These are phyloP conservation scores for Arctium lappa DNA, from an alignment of 129 eudicot genomes.

Conservation along the genomic window DNA sequence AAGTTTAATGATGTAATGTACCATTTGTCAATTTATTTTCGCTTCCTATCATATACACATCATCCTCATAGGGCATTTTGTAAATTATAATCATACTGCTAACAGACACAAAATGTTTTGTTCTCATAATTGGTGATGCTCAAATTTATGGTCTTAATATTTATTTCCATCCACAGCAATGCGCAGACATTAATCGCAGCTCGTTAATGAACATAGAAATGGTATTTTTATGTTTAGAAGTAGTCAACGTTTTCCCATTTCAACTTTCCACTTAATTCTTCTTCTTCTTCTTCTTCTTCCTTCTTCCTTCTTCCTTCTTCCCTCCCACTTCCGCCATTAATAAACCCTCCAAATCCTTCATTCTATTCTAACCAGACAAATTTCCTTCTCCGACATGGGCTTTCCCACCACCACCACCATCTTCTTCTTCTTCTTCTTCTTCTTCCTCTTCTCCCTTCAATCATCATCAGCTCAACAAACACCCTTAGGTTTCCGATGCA, in stretches of 20 bases:
- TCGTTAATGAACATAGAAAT: too few relatives aligned
- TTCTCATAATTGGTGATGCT: too few relatives aligned
- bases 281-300: not conserved
- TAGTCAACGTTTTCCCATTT: conserved; percentile 19
- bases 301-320: not conserved
- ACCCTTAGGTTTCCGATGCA: conserved; percentile 51
- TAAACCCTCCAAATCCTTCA: not conserved
- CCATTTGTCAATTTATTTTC: too few relatives aligned
- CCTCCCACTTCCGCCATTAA: conserved; percentile 17
- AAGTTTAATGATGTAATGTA: too few relatives aligned
- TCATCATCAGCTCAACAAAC: conserved; percentile 18
- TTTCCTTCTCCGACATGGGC: not conserved
- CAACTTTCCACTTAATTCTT: not conserved
- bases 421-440: not conserved
- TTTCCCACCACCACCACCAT: not conserved
- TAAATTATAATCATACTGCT: too few relatives aligned
- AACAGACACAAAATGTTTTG: too few relatives aligned
- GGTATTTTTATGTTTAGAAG: too few relatives aligned
- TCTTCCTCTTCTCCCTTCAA: conserved; percentile 6
- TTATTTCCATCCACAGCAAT: too few relatives aligned
- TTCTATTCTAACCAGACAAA: not conserved
- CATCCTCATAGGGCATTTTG: too few relatives aligned
- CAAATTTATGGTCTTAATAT: too few relatives aligned
- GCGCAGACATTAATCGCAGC: too few relatives aligned
- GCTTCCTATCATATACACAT: too few relatives aligned